phyloP scores from a whole-genome alignment of 148 eudicot genomes.

The Camellia sinensis region DNA sequence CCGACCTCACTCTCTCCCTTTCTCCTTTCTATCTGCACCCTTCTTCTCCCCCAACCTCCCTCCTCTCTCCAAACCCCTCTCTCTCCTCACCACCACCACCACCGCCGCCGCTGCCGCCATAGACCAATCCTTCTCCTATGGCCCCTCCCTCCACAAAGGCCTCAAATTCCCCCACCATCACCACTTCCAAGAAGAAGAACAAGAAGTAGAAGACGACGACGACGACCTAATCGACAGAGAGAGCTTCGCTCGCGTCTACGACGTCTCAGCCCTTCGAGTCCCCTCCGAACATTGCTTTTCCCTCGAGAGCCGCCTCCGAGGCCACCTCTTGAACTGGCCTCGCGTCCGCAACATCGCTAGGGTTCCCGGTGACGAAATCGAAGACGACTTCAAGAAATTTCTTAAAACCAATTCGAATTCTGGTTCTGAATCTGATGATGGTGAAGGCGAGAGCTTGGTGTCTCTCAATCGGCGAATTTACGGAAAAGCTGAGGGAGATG shows the following conservation, averaged over 20 bases:
- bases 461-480: too few species aligned
- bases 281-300: slow-evolving; percentile 65
- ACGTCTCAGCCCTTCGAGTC: slow-evolving; percentile 72
- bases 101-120: slow-evolving; percentile 14
- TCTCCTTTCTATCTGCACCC: slow-evolving; percentile 21
- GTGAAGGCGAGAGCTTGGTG: too few species aligned
- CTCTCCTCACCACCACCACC: slow-evolving; percentile 25
- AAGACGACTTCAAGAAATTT: too few species aligned
- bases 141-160: slow-evolving; percentile 81
- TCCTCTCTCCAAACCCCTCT: slow-evolving; percentile 15
- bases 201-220: background rate
- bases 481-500: too few species aligned
- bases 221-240: slow-evolving; percentile 40
- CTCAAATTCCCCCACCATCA: slow-evolving; percentile 17
- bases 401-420: too few species aligned
- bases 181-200: background rate
- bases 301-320: too few species aligned
- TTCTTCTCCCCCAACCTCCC: slow-evolving; percentile 18
- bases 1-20: slow-evolving; percentile 29
- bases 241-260: slow-evolving; percentile 56
- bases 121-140: slow-evolving; percentile 36
- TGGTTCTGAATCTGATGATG: too few species aligned
- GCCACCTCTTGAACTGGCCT: too few species aligned
- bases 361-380: too few species aligned
- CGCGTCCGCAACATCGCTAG: too few species aligned